Conservation (phyloP, 2,329 filamentous ascomycete species). For the Colletotrichum caudatum region DNA sequence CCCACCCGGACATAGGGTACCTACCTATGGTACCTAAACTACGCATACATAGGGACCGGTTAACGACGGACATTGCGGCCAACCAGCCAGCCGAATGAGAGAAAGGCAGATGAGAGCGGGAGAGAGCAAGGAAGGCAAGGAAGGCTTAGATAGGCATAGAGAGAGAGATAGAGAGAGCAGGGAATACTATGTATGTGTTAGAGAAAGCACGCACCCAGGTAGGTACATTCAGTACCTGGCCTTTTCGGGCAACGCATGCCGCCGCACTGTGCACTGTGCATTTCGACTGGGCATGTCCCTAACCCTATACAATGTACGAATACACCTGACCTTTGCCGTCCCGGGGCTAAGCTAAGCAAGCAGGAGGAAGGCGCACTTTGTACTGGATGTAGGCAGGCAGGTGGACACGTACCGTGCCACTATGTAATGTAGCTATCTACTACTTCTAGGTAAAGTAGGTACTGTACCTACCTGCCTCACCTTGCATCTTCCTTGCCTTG, state of each 20-base stretch:
- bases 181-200: background rate
- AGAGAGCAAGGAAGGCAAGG: too few species aligned
- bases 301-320: too few species aligned
- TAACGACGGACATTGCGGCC: background rate
- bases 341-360: background rate
- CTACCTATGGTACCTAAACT: background rate
- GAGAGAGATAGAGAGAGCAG: background rate
- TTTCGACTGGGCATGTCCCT: background rate
- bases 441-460: too few species aligned
- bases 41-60: background rate
- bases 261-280: conserved; percentile 25
- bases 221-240: conserved; percentile 5
- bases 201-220: background rate
- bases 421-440: too few species aligned
- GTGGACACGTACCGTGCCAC: too few species aligned
- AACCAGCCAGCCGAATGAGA: background rate
- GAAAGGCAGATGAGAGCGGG: background rate
- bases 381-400: background rate
- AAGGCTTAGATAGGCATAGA: too few species aligned
- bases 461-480: background rate
- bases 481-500: background rate
- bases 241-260: background rate
- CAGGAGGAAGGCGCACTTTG: background rate
- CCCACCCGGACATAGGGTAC: background rate
- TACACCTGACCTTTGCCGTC: conserved; percentile 14